These are phyloP conservation scores for Paecilomyces sp. DNA, from an alignment of 2,329 filamentous ascomycete species.

Conservation along the genomic window DNA sequence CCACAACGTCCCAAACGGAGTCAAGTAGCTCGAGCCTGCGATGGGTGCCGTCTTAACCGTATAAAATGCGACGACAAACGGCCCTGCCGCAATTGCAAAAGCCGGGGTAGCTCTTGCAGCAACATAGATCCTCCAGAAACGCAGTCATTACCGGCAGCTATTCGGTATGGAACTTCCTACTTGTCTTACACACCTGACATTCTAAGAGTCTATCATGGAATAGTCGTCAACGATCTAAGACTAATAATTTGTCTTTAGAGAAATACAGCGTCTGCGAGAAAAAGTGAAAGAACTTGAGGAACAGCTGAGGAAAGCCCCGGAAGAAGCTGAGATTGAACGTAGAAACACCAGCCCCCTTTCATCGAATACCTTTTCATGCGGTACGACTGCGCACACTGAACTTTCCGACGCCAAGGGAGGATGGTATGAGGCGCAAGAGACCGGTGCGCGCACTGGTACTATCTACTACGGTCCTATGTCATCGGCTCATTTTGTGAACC, in stretches of 20 bases:
- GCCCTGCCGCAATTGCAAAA: conserved; percentile 4
- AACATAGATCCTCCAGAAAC: conserved; percentile 4
- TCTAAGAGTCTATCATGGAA: background rate
- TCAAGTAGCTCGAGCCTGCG: conserved; percentile 5
- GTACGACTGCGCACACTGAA: conserved; percentile 27
- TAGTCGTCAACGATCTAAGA: background rate
- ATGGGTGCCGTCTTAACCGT: conserved; percentile 4
- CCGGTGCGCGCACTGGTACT: background rate
- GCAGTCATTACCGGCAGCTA: conserved; percentile 2
- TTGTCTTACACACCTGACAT: background rate
- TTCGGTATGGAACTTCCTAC: background rate
- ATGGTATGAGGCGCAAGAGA: background rate
- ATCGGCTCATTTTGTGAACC: conserved; percentile 36
- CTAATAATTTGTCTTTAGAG: conserved; percentile 1
- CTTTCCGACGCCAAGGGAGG: conserved; percentile 24
- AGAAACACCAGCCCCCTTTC: background rate
- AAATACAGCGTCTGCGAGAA: conserved; percentile 20
- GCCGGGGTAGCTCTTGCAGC: conserved; percentile 4
- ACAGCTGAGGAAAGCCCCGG: conserved; percentile 20
- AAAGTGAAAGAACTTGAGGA: conserved; percentile 20
- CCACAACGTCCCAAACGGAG: background rate
- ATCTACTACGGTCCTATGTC: conserved; percentile 39
- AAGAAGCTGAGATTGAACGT: conserved; percentile 1
- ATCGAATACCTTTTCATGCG: conserved; percentile 24
- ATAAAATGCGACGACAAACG: conserved; percentile 5